Evolutionary conservation across 306 rosid species (phyloP), one percentile per base, ranked within the genome.

Genomic region (Gastrolobium villosum): DNA sequence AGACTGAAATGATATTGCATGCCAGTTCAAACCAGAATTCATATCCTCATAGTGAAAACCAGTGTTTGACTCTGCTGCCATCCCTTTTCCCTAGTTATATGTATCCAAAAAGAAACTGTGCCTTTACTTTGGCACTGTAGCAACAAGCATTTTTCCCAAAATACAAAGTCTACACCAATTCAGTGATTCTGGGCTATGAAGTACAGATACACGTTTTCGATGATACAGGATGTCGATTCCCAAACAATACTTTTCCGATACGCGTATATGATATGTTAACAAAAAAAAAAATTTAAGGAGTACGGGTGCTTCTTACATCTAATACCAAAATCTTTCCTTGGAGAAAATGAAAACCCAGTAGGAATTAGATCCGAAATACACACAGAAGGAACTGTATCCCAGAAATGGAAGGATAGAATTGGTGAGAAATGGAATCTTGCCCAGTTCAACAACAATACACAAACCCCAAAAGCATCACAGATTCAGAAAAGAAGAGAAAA

Each of bases 11-110:
- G 97, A 87, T 72, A 90, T 87, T 0, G 92, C 93, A 70, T 87
- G 92, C 72, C 90, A 85, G 60, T 86, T 88, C 84, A 91, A 53
- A 54, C 76, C 79, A 49, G 83, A 90, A 78, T 84, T 82, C 43
- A 94, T 84, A 65, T 85, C 91, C 39, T 86, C 90, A 39, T 49
- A 78, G 65, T 80, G 84, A 89, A 84, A 93, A 59, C 98, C 97
- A 13, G 90, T 55, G 78, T 93, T 91, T 4, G 93, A 91, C 83
- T 86, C 83, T 11, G 93, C 87, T 13, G 92, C 92, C 98, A 93
- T 93, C 65, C 57, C 43, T 36, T 49, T 50, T 15, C 1, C 40
- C 28, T 32, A 41, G 7, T 67, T 75, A 31, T 40, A 77, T 77
- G 54, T 50, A 81, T 52, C 34, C 10, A 70, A 52, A 52, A 81